Evolutionary conservation across 768 basidiomycete genomes (phyloP), one percentile per base, ranked within the genome.

Genomic region (Omphalotus guepiniiformis): DNA sequence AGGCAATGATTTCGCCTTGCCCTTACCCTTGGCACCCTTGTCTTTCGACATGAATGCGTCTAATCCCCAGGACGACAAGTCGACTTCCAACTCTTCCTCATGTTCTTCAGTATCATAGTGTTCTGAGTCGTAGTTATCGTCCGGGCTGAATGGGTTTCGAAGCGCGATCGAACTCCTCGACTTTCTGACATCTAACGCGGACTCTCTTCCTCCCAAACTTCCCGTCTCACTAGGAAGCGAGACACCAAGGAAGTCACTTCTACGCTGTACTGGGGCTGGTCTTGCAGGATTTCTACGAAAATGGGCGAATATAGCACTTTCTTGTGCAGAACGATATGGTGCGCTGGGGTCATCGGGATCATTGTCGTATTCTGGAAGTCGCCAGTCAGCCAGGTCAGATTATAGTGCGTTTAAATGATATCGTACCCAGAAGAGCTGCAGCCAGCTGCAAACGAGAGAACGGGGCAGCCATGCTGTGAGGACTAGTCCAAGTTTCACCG

Each of bases 361-460:
- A 54, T 93, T 93, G 74, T 94, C 92, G 61, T 94, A 94, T 65
- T 94, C 92, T 93, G 53, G 15, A 23, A 16, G 12, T 5, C 8
- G 1, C 6, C 30, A 29, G 29, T 25, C 42, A 22, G 9, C 7
- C 15, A 44, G 18, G 11, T 4, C n/a, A 21, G 19, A 27, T 39
- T 15, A 12, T 6, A 8, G 22, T 13, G 7, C 18, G n/a, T 4
- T 18, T 16, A 7, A 36, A 2, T 23, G 7, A 13, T 27, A 34
- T 27, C 51, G 59, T 64, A 91, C 91, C 91, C 39, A 93, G 73
- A 49, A 93, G 66, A 19, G 90, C 90, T 36, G 91, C 91, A 7
- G 90, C 91, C 43, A 93, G 73, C 64, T 93, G 90, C 53, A 92
- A 69, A 52, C 91, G 83, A 47, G 90, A 93, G 65, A 93, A 92